Conservation (phyloP, 106 monocot genomes). For the Allium sativum region DNA sequence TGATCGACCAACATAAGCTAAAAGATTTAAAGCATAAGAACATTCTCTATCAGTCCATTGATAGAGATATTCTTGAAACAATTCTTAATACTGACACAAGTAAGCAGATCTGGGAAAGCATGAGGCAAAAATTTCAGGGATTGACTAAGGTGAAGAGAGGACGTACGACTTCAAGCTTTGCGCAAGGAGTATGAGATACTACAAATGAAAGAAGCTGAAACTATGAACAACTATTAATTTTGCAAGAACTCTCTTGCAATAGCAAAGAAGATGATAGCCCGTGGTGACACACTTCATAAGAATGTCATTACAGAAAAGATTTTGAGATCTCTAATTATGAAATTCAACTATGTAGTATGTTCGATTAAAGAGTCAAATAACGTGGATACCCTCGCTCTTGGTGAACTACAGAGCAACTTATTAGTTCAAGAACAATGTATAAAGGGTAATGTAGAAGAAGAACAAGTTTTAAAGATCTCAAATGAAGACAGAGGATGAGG, state of each 20-base stretch:
- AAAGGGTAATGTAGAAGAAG: neutral
- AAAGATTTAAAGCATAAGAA: conserved; percentile 9
- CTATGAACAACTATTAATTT: too few species aligned
- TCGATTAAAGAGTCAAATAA: neutral
- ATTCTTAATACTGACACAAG: neutral
- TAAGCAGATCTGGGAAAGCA: neutral
- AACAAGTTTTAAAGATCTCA: neutral
- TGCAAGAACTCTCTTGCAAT: neutral
- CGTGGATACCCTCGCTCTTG: neutral
- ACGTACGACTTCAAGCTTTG: neutral
- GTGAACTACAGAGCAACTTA: neutral
- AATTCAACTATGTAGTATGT: conserved; percentile 1
- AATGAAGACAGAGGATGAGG: neutral
- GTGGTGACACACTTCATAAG: neutral
- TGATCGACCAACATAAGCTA: neutral
- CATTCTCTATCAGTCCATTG: conserved; percentile 4
- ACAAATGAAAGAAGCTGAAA: neutral
- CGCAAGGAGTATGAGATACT: neutral
- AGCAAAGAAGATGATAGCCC: neutral
- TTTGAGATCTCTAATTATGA: neutral
- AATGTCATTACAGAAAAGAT: neutral
- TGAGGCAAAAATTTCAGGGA: neutral
- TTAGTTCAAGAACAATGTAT: neutral
- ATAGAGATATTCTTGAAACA: neutral
- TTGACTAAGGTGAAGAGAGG: neutral